Evolutionary conservation across 371 early-diverging fungal species (phyloP), one percentile per base, ranked within the genome.

Genomic region (Mortierella sp.): DNA sequence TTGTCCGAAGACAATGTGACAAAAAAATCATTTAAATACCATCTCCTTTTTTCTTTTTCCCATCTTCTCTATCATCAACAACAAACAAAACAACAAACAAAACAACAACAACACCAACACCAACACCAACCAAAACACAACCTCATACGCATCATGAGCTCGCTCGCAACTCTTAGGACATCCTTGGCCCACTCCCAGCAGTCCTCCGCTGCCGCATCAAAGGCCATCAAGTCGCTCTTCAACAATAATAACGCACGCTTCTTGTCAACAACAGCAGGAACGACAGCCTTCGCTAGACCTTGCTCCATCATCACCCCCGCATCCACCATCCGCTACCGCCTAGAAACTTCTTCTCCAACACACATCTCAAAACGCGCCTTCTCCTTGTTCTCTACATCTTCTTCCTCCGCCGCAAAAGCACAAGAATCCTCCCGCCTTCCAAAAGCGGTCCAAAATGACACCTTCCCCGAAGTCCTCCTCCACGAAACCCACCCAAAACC

Each of bases 401-500:
- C 68, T 9, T 7, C 10, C 21, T 21, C 68, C 19, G 68, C 42
- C 11, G 68, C 68, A 24, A 42, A 65, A 24, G 38, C 34, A 0
- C 42, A 65, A 26, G 58, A 63, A 21, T 26, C 73, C 10, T 63
- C 65, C 4, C 38, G 77, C 47, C 75, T 82, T 70, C 86, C 86
- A 14, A 71, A 86, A 14, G 82, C 82, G 34, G 82, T 86, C 65
- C 78, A 87, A 70, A 89, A 90, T 63, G 81, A 89, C 16, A 38
- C 42, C 42, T 80, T 87, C 42, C 83, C 85, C 4, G 91, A 90
- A 54, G 74, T 24, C 1, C 70, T 80, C n/a, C 71, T 91, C 11
- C 88, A 89, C 24, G 83, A 87, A 16, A 81, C 80, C 9, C 88
- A 89, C 70, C 96, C 97, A 0, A 55, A 81, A 50, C 97, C 96